Evolutionary conservation across 1,284 basidiomycete genomes (phyloP).

Genomic region (Thecaphora thlaspeos): DNA sequence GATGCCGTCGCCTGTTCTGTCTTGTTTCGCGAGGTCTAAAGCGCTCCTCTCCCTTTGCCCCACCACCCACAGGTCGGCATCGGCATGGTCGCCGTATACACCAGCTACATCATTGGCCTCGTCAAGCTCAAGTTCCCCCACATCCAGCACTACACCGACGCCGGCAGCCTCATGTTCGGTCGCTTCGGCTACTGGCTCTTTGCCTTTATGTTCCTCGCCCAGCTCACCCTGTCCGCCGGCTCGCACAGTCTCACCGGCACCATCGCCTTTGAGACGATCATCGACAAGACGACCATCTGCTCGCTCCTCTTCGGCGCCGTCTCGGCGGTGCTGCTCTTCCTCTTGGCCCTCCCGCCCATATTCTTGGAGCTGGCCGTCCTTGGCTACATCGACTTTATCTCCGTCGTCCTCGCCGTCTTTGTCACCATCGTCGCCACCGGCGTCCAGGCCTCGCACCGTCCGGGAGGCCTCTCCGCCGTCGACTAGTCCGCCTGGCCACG

Average conservation of each 20-base stretch:
- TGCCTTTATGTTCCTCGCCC: conserved; percentile 12
- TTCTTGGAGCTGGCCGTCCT: conserved; percentile 23
- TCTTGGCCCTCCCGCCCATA: conserved; percentile 17
- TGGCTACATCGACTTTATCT: conserved; percentile 26
- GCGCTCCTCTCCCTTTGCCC: no score
- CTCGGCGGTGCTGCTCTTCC: conserved; percentile 19
- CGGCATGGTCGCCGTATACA: conserved; percentile 19
- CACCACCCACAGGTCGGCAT: no score
- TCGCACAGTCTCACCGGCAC: conserved; percentile 29
- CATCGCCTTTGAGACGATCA: conserved; percentile 11
- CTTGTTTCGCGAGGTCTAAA: no score
- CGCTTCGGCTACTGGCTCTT: conserved; percentile 6
- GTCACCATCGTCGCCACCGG: conserved; percentile 23
- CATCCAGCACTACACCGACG: conserved; percentile 10
- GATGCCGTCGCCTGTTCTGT: no score
- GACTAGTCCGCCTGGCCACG: conserved; percentile 15
- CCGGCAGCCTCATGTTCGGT: conserved; percentile 10
- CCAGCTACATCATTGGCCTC: conserved; percentile 8
- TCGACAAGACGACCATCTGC: conserved; percentile 7
- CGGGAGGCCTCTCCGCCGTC: conserved; percentile 13
- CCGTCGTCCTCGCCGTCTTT: conserved; percentile 18
- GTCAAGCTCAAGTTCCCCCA: conserved; percentile 7
- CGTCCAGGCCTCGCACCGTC: conserved; percentile 9
- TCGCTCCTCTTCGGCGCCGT: conserved; percentile 15
- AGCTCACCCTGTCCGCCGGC: conserved; percentile 10